Evolutionary conservation across 768 basidiomycete species (phyloP).

Genomic region (Fomitopsis pulvina): DNA sequence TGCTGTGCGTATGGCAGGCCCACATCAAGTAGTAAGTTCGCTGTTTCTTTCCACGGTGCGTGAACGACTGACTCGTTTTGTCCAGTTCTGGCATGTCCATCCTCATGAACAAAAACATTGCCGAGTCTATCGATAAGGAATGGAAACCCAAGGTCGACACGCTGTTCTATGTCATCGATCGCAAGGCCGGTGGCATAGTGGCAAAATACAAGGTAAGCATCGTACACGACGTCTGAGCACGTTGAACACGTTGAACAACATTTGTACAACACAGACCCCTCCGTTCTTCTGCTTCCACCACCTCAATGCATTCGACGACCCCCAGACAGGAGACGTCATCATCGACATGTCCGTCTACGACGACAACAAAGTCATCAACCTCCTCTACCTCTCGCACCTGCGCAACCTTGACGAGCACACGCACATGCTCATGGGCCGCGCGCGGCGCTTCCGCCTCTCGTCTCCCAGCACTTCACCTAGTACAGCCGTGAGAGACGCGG

Average conservation of each 20-base stretch:
- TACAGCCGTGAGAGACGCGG: conserved; percentile 11
- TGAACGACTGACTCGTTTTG: not conserved
- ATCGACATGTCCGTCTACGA: conserved; percentile 31
- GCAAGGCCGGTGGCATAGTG: conserved; percentile 29
- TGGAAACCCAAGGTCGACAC: conserved; percentile 25
- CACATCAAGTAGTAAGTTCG: conserved; percentile 11
- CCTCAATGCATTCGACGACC: conserved; percentile 34
- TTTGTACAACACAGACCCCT: conserved; percentile 14
- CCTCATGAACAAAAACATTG: conserved; percentile 25
- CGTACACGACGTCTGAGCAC: not conserved
- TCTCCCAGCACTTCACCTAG: not conserved
- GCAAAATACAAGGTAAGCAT: conserved; percentile 30
- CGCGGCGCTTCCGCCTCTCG: conserved; percentile 25
- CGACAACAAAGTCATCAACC: conserved; percentile 26
- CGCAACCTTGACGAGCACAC: conserved; percentile 19
- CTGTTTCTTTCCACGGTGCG: not conserved
- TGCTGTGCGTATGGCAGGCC: conserved; percentile 30
- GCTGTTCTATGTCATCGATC: conserved; percentile 33
- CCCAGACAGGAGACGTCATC: conserved; percentile 24
- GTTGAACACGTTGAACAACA: too few species aligned
- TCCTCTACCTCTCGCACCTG: conserved; percentile 25
- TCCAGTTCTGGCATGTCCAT: conserved; percentile 17
- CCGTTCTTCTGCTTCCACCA: conserved; percentile 36
- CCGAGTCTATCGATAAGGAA: conserved; percentile 24
- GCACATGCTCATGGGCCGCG: conserved; percentile 16